phyloP scores from a whole-genome alignment of 2,329 filamentous ascomycete genomes.

The Leptographium lundbergii region DNA sequence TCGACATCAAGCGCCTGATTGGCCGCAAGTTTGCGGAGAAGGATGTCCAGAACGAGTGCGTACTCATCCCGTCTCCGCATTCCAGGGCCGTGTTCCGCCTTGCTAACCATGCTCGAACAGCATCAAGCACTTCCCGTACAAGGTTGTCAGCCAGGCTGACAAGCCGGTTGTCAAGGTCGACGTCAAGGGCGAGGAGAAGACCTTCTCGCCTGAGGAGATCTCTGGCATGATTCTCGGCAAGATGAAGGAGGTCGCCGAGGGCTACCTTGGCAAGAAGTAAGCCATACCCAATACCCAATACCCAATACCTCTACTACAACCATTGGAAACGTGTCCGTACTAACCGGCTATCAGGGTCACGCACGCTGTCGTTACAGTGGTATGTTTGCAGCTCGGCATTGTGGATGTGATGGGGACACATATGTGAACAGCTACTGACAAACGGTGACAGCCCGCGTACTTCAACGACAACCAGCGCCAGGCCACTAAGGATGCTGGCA shows the following conservation, averaged over 20 bases:
- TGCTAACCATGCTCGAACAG: slow-evolving; percentile 3
- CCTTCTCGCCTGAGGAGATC: slow-evolving; percentile 50
- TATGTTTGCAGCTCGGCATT: background rate
- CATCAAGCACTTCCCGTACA: slow-evolving; percentile 98
- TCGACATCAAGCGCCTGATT: slow-evolving; percentile 77
- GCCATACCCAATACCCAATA: slow-evolving; percentile 59
- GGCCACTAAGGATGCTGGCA: slow-evolving; percentile 89
- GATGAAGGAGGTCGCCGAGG: slow-evolving; percentile 57
- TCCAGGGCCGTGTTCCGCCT: too few species aligned
- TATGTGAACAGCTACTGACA: background rate
- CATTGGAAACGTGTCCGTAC: background rate
- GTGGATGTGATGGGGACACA: background rate
- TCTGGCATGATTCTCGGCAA: slow-evolving; percentile 48
- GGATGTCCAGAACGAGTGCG: slow-evolving; percentile 68
- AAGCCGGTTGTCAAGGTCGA: slow-evolving; percentile 77
- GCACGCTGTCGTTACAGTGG: slow-evolving; percentile 80
- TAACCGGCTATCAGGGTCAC: slow-evolving; percentile 35
- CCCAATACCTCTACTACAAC: too few species aligned
- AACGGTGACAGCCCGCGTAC: slow-evolving; percentile 55
- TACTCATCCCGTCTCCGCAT: background rate
- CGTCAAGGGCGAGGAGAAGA: slow-evolving; percentile 39
- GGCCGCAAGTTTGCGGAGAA: slow-evolving; percentile 73
- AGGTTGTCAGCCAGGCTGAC: slow-evolving; percentile 76
- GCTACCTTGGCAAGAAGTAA: slow-evolving; percentile 69
- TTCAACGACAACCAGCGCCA: slow-evolving; percentile 98